phyloP scores from a whole-genome alignment of 805 yeast species.

The Hanseniaspora jakobsenii region DNA sequence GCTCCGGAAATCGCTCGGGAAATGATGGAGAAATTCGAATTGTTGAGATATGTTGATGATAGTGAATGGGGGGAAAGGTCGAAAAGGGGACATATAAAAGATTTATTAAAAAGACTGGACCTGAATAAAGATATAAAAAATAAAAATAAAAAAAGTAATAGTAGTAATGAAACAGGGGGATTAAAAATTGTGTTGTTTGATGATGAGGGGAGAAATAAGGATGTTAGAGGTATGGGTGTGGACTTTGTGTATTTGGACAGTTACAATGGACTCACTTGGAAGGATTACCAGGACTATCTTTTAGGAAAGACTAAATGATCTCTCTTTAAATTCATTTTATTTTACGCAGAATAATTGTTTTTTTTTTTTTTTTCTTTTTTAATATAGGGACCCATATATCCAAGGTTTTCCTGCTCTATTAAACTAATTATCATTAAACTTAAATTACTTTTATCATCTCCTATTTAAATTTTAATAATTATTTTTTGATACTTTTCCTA shows the following conservation, averaged over 20 bases:
- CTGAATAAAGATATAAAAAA: too few relatives aligned
- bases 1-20: slow-evolving; percentile 67
- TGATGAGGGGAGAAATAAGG: slow-evolving; percentile 67
- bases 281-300: slow-evolving; percentile 36
- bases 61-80: slow-evolving; percentile 59
- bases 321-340: too few relatives aligned
- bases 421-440: too few relatives aligned
- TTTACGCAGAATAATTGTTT: neutral
- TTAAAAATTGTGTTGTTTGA: slow-evolving; percentile 44
- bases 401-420: too few relatives aligned
- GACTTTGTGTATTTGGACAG: slow-evolving; percentile 57
- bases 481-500: too few relatives aligned
- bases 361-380: too few relatives aligned
- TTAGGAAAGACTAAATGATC: slow-evolving; percentile 16
- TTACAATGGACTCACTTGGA: slow-evolving; percentile 43
- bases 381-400: too few relatives aligned
- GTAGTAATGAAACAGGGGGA: neutral
- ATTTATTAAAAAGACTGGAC: slow-evolving; percentile 39
- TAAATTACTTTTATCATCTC: too few relatives aligned
- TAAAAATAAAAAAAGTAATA: too few relatives aligned
- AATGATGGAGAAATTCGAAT: slow-evolving; percentile 38
- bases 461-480: too few relatives aligned
- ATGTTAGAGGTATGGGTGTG: slow-evolving; percentile 61
- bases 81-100: slow-evolving; percentile 44
- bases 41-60: slow-evolving; percentile 27